These are phyloP conservation scores for Cladosporium cucumerinum DNA, from an alignment of 2,329 filamentous ascomycete species.

Conservation along the genomic window DNA sequence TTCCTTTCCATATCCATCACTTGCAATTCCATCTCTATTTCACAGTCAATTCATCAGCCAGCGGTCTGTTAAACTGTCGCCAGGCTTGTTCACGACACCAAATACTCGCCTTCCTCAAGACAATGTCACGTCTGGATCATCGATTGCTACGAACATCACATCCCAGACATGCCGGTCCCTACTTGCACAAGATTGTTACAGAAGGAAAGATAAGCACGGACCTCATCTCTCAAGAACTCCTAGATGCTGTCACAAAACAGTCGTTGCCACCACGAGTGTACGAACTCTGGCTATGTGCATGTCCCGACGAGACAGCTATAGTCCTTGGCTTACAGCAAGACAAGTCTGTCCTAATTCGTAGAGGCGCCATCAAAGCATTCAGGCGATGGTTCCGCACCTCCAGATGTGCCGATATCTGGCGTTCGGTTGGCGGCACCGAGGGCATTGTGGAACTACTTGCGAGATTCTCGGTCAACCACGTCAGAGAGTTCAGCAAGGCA, in stretches of 20 bases:
- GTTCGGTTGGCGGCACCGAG: slow-evolving; percentile 19
- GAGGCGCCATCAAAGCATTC: slow-evolving; percentile 20
- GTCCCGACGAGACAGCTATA: slow-evolving; percentile 19
- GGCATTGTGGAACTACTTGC: slow-evolving; percentile 23
- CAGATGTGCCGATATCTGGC: slow-evolving; percentile 20
- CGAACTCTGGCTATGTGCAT: slow-evolving; percentile 21
- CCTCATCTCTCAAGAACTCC: slow-evolving; percentile 20
- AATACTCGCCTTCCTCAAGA: neutral
- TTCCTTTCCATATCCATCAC: neutral
- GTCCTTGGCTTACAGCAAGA: slow-evolving; percentile 18
- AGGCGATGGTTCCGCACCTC: slow-evolving; percentile 18
- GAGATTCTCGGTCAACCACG: slow-evolving; percentile 23
- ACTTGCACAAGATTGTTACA: neutral
- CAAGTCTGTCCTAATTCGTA: slow-evolving; percentile 17
- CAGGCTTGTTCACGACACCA: neutral
- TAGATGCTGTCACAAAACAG: slow-evolving; percentile 18
- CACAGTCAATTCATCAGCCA: neutral
- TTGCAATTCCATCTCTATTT: no score
- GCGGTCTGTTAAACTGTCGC: no score
- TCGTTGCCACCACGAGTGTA: slow-evolving; percentile 23
- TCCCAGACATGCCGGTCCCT: neutral
- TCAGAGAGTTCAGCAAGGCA: slow-evolving; percentile 20
- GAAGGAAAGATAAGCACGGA: neutral
- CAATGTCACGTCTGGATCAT: neutral
- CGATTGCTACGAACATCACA: slow-evolving; percentile 2